Base-by-base conservation (phyloP, 2,329 filamentous ascomycete species). In the Drechslera avenae region DNA sequence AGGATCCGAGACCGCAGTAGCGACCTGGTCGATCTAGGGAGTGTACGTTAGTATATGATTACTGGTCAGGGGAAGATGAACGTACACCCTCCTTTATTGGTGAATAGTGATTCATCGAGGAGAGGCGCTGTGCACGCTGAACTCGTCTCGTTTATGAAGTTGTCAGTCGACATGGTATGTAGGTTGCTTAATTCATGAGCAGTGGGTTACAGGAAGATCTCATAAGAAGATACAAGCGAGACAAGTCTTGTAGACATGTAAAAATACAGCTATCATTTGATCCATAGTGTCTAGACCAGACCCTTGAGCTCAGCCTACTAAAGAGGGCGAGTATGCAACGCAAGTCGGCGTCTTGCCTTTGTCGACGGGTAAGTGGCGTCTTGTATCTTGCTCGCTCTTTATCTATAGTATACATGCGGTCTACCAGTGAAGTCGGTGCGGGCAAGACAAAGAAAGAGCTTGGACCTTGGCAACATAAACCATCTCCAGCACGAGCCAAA, bases 1-100 rank as follows among this genome's bases (percentile, higher is more conserved):
- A 57, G 1, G 74, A 52, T 16, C 78, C 55, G 0, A 66, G 46
- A 32, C 79, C 75, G 70, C 79, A 87, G 63, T 83, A 79, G 56
- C 85, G 79, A 48, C 79, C 79, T 13, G 64, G 51, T 37, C 76
- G 60, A 61, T 78, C 79, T 82, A 32, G 13, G 32, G 32, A 16
- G n/a, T 17, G n/a, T 14, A 4, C 8, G 5, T 14, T 28, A 28
- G 9, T 28, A 12, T 28, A 2, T 28, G 10, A 8, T 23, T 28
- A 10, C 26, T 13, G 9, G 9, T 3, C n/a, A 34, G 8, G 16
- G n/a, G 7, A 12, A 16, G 5, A 8, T 19, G 21, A 59, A 28
- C 64, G 21, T 54, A 67, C 67, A 66, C 47, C 64, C 65, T 41
- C 57, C 59, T 1, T 46, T 53, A 18, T 31, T 41, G 5, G 51